Conservation (phyloP, 2,329 filamentous ascomycete genomes). For the Sporothrix phasma region DNA sequence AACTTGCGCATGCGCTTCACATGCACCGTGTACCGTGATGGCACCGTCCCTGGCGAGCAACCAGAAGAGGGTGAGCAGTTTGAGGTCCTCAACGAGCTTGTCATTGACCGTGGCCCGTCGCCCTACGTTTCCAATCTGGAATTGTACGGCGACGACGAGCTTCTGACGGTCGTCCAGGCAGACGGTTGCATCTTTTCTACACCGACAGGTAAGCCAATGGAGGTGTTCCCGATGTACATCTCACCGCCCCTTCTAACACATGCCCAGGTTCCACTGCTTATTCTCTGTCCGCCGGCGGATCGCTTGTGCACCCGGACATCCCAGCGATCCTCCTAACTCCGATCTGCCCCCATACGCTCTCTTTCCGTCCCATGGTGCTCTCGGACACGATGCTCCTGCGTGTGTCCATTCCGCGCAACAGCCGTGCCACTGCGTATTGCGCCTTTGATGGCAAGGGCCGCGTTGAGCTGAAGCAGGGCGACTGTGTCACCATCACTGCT, state of each 20-base stretch:
- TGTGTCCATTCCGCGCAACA: conserved; percentile 73
- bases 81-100: conserved; percentile 94
- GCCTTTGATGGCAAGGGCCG: conserved; percentile 96
- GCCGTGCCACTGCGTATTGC: conserved; percentile 88
- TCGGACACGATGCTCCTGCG: conserved; percentile 90
- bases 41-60: conserved; percentile 28
- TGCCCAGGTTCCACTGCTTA: conserved; percentile 70
- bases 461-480: conserved; percentile 82
- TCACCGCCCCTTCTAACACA: background rate
- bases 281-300: conserved; percentile 88
- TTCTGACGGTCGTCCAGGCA: conserved; percentile 89
- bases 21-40: conserved; percentile 83
- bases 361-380: conserved; percentile 95
- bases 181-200: conserved; percentile 98
- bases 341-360: conserved; percentile 93
- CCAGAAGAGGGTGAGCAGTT: conserved; percentile 89
- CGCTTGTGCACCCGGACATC: conserved; percentile 91
- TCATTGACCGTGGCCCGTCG: conserved; percentile 93
- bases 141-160: conserved; percentile 88
- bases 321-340: conserved; percentile 93
- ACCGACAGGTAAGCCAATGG: conserved; percentile 54
- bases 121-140: conserved; percentile 96
- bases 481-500: conserved; percentile 92
- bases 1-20: conserved; percentile 98
- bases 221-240: too few relatives aligned